A percentile compares a stretch with the other conserved stretches of the same genome.
Evolutionary conservation across 768 basidiomycete genomes (phyloP).

Genomic region (Lactarius quietus): DNA sequence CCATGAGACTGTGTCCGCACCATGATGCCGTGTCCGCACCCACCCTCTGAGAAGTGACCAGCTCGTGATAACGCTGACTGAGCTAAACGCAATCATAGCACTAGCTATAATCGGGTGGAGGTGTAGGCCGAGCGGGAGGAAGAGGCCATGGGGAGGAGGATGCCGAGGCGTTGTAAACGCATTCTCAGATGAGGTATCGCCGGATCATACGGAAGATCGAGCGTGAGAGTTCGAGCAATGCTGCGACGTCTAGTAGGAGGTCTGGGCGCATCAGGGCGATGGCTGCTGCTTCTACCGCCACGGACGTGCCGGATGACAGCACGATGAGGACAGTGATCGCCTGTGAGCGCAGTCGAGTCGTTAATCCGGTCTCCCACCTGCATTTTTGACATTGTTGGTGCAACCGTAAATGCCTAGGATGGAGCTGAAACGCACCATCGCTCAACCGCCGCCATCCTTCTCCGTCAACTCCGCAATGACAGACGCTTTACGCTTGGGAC

Average conservation of each 20-base stretch:
- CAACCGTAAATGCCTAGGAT: no score
- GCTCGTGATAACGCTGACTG: slow-evolving; percentile 91
- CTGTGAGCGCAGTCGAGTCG: slow-evolving; percentile 95
- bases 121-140: slow-evolving; percentile 87
- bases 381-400: slow-evolving; percentile 3
- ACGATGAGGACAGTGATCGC: slow-evolving; percentile 96
- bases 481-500: slow-evolving; percentile 91
- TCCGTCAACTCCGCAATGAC: slow-evolving; percentile 78
- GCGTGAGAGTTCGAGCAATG: slow-evolving; percentile 87
- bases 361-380: slow-evolving; percentile 99
- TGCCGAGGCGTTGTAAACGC: slow-evolving; percentile 91
- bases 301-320: slow-evolving; percentile 93
- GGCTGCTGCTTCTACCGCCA: slow-evolving; percentile 97
- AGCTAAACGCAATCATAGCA: slow-evolving; percentile 98
- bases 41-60: slow-evolving; percentile 85
- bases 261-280: slow-evolving; percentile 97
- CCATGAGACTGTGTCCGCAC: no score
- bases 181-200: slow-evolving; percentile 94
- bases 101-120: slow-evolving; percentile 98
- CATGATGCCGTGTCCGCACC: slow-evolving; percentile 63
- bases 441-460: slow-evolving; percentile 68
- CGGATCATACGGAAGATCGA: slow-evolving; percentile 87
- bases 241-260: slow-evolving; percentile 94
- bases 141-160: slow-evolving; percentile 95
- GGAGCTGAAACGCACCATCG: slow-evolving; percentile 65